Conservation (phyloP, 2,329 filamentous ascomycete genomes). For the Penicillium sp. region DNA sequence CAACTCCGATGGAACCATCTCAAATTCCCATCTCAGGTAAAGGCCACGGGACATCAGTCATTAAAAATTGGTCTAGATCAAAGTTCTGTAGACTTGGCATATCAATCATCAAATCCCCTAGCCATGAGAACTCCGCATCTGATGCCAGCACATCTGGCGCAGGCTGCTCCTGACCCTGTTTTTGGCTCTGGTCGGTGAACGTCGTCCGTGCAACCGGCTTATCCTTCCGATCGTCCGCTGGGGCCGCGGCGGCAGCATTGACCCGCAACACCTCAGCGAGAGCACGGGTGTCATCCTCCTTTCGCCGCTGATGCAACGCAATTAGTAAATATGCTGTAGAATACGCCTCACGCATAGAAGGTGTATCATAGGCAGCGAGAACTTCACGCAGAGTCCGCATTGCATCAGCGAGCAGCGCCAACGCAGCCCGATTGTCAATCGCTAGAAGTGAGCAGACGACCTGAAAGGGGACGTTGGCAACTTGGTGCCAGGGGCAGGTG, state of each 20-base stretch:
- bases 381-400: constrained; percentile 51
- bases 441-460: constrained; percentile 57
- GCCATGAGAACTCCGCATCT: constrained; percentile 43
- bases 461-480: constrained; percentile 61
- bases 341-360: constrained; percentile 54
- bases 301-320: constrained; percentile 52
- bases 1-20: neutral
- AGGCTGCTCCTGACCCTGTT: constrained; percentile 3
- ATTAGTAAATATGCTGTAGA: constrained; percentile 57
- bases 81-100: constrained; percentile 47
- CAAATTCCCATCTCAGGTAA: constrained; percentile 31
- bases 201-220: neutral
- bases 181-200: neutral
- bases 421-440: constrained; percentile 53
- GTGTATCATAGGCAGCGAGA: constrained; percentile 47
- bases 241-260: constrained; percentile 33
- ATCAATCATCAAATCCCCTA: constrained; percentile 48
- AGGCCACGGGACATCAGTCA: constrained; percentile 32
- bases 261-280: constrained; percentile 43
- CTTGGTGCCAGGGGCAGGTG: constrained; percentile 58
- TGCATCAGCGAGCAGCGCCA: constrained; percentile 52
- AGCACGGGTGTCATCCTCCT: constrained; percentile 45
- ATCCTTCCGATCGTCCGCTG: constrained; percentile 10
- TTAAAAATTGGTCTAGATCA: constrained; percentile 47
- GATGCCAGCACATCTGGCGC: constrained; percentile 27